A percentile compares a stretch with the other conserved stretches of the same genome.
Conservation (phyloP, 2,329 filamentous ascomycete species). For the Phialocephala sp. region DNA sequence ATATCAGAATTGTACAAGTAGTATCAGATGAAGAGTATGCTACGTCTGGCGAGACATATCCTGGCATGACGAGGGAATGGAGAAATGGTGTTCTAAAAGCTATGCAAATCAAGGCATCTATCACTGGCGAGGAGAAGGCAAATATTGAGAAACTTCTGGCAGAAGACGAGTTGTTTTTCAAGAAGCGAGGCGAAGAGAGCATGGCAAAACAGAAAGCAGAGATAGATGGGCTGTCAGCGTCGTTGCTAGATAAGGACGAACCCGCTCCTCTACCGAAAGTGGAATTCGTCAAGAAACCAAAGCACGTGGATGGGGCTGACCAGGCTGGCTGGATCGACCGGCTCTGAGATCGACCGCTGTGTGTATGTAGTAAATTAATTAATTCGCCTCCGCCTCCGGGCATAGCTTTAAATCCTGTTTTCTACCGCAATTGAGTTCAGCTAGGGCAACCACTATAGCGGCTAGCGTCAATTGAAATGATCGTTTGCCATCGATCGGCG, state of each 20-base stretch:
- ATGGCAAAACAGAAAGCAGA: not conserved
- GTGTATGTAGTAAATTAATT: too few relatives aligned
- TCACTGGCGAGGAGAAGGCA: constrained; percentile 13
- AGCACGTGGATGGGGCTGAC: not conserved
- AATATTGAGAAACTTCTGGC: constrained; percentile 13
- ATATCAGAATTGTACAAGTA: constrained; percentile 65
- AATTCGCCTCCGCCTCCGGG: too few relatives aligned
- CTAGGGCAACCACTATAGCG: too few relatives aligned
- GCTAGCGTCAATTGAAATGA: too few relatives aligned
- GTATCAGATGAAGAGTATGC: constrained; percentile 56
- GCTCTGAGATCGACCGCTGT: too few relatives aligned
- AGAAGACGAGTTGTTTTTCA: not conserved
- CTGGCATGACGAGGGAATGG: constrained; percentile 23
- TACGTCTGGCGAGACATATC: constrained; percentile 16
- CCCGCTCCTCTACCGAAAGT: not conserved
- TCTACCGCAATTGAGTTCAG: too few relatives aligned
- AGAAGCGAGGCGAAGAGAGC: not conserved
- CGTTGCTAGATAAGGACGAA: not conserved
- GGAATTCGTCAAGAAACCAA: constrained; percentile 1
- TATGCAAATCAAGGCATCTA: constrained; percentile 12
- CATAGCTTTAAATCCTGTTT: too few relatives aligned
- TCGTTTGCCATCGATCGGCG: too few relatives aligned
- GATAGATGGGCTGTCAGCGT: not conserved
- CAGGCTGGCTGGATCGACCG: not conserved
- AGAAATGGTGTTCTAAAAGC: constrained; percentile 19